phyloP scores from a whole-genome alignment of 73 alveolate species.

The Paraurostyla sp. region DNA sequence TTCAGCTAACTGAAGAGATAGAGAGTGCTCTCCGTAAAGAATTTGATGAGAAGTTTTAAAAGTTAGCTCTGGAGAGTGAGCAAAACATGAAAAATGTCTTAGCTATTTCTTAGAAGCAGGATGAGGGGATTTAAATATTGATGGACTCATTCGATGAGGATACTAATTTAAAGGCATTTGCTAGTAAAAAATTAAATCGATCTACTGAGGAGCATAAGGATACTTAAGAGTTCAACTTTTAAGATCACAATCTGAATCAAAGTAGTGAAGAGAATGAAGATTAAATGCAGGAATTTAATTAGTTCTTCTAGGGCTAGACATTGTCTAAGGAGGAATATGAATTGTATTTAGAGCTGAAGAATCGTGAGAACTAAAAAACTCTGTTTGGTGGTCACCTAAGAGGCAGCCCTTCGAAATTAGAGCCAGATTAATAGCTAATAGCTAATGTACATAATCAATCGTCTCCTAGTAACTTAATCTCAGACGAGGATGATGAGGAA shows the following conservation, averaged over 20 bases:
- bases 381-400: not conserved
- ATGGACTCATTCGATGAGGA: not conserved
- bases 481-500: too few relatives aligned
- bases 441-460: too few relatives aligned
- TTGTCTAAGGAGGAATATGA: constrained; percentile 15
- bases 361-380: not conserved
- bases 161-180: not conserved
- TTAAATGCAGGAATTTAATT: constrained; percentile 10
- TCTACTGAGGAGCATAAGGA: too few relatives aligned
- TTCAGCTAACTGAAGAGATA: constrained; percentile 4
- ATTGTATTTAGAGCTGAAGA: not conserved
- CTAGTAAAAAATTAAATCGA: too few relatives aligned
- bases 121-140: not conserved
- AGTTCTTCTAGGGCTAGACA: constrained; percentile 20
- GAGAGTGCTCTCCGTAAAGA: constrained; percentile 11
- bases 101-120: not conserved
- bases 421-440: not conserved
- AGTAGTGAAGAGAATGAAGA: not conserved
- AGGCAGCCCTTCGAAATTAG: too few relatives aligned
- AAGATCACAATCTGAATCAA: not conserved
- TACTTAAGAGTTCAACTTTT: not conserved
- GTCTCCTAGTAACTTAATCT: too few relatives aligned
- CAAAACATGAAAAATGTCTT: not conserved
- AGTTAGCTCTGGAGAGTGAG: not conserved
- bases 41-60: not conserved